Evolutionary conservation across 768 basidiomycete species (phyloP).

Genomic region (Kwoniella botswanensis): DNA sequence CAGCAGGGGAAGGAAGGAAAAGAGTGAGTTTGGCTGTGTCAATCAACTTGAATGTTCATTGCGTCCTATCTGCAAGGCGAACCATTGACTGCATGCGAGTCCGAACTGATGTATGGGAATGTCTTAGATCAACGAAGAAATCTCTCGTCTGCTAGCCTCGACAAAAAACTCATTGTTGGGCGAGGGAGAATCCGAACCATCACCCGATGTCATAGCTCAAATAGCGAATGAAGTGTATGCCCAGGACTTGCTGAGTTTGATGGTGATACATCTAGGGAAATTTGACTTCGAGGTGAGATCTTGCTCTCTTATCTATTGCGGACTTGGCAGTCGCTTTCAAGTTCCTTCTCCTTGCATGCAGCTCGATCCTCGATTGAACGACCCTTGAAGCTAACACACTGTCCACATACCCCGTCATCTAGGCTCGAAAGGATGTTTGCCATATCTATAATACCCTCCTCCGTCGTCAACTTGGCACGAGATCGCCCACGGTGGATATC

Average conservation of each 20-base stretch:
- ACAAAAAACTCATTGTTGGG: constrained; percentile 38
- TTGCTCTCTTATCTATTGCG: not conserved
- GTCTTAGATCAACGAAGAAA: constrained; percentile 39
- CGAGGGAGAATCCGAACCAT: constrained; percentile 56
- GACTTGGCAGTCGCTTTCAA: not conserved
- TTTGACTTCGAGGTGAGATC: constrained; percentile 87
- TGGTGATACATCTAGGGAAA: constrained; percentile 79
- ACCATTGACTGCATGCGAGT: too few relatives aligned
- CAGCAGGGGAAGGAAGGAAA: constrained; percentile 38
- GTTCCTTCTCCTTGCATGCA: not conserved
- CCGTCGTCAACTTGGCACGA: constrained; percentile 83
- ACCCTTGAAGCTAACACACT: not conserved
- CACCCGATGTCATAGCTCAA: constrained; percentile 89
- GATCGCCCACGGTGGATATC: constrained; percentile 97
- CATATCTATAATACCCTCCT: constrained; percentile 62
- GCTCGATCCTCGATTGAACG: not conserved
- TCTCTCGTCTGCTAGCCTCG: constrained; percentile 35
- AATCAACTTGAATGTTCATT: not conserved
- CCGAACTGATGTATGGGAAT: too few relatives aligned
- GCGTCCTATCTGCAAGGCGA: too few relatives aligned
- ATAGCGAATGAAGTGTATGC: constrained; percentile 95
- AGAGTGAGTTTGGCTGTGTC: constrained; percentile 19
- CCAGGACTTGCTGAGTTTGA: constrained; percentile 78
- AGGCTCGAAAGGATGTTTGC: constrained; percentile 62
- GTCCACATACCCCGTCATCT: not conserved